Conservation (phyloP, 1,139 yeast genomes). For the Taphrina confusa region DNA sequence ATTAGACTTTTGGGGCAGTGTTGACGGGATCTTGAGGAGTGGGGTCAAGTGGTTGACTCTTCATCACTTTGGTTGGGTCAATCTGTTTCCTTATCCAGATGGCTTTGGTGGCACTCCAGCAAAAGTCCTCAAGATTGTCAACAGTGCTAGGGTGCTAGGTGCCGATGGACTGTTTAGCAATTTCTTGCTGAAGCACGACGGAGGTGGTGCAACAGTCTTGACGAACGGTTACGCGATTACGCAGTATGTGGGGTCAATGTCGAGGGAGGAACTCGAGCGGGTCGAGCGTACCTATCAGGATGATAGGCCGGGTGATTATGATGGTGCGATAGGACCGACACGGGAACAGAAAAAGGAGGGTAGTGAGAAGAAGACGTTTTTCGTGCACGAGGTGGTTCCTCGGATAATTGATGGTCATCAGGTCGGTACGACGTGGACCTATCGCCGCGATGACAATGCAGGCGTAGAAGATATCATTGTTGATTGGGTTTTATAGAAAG, state of each 20-base stretch:
- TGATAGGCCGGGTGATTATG: not conserved
- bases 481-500: slow-evolving; percentile 11
- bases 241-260: slow-evolving; percentile 7
- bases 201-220: not conserved
- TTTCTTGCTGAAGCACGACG: slow-evolving; percentile 11
- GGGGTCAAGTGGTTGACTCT: slow-evolving; percentile 15
- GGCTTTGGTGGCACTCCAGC: slow-evolving; percentile 8
- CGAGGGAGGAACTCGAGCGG: slow-evolving; percentile 3
- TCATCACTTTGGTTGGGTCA: slow-evolving; percentile 14
- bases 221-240: slow-evolving; percentile 16
- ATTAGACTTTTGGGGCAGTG: not conserved
- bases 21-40: slow-evolving; percentile 11
- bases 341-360: slow-evolving; percentile 9
- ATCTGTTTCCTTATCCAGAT: slow-evolving; percentile 12
- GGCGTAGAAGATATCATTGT: slow-evolving; percentile 4
- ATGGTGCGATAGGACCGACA: slow-evolving; percentile 4
- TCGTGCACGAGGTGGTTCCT: not conserved
- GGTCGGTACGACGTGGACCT: slow-evolving; percentile 1
- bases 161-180: slow-evolving; percentile 4
- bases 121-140: slow-evolving; percentile 6
- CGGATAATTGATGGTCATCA: not conserved
- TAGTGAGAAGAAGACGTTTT: slow-evolving; percentile 6
- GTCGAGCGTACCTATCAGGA: not conserved
- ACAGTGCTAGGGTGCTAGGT: slow-evolving; percentile 4
- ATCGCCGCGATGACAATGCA: slow-evolving; percentile 4